Percentiles rank a stretch among this genome's conserved stretches.
These are phyloP conservation scores for Scedosporium boydii DNA, from an alignment of 2,329 filamentous ascomycete species.

Conservation along the genomic window DNA sequence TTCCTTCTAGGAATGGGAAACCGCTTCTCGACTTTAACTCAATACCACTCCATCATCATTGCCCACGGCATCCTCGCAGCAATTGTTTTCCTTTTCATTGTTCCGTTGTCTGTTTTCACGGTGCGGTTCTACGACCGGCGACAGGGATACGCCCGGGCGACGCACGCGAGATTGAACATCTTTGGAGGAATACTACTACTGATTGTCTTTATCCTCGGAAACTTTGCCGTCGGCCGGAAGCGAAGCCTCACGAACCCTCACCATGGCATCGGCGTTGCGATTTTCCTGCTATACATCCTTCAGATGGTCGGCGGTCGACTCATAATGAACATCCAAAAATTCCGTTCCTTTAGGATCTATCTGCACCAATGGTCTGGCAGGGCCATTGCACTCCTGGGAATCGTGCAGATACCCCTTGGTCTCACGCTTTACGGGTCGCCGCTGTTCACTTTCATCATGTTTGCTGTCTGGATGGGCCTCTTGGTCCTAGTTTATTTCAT, in stretches of 20 bases:
- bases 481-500: conserved; percentile 71
- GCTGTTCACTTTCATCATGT: conserved; percentile 75
- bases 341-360: conserved; percentile 44
- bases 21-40: conserved; percentile 57
- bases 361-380: conserved; percentile 86
- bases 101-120: conserved; percentile 65
- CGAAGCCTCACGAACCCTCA: conserved; percentile 72
- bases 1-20: conserved; percentile 64
- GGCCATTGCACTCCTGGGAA: conserved; percentile 66
- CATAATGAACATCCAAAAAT: conserved; percentile 42
- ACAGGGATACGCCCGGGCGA: conserved; percentile 51
- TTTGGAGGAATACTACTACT: conserved; percentile 58
- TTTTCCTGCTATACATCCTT: conserved; percentile 63
- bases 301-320: conserved; percentile 63
- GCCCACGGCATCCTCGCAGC: conserved; percentile 65
- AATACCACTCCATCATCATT: conserved; percentile 62
- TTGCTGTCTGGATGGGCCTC: conserved; percentile 65
- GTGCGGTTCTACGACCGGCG: conserved; percentile 61
- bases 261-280: conserved; percentile 72
- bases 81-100: conserved; percentile 63
- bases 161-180: conserved; percentile 68
- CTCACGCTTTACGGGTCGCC: conserved; percentile 90
- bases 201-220: conserved; percentile 65
- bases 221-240: conserved; percentile 65
- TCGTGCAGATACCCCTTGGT: conserved; percentile 80